A percentile compares a stretch with the other conserved stretches of the same genome.
These are phyloP conservation scores for Epichloe festucae DNA, from an alignment of 2,329 filamentous ascomycete genomes.

Conservation along the genomic window DNA sequence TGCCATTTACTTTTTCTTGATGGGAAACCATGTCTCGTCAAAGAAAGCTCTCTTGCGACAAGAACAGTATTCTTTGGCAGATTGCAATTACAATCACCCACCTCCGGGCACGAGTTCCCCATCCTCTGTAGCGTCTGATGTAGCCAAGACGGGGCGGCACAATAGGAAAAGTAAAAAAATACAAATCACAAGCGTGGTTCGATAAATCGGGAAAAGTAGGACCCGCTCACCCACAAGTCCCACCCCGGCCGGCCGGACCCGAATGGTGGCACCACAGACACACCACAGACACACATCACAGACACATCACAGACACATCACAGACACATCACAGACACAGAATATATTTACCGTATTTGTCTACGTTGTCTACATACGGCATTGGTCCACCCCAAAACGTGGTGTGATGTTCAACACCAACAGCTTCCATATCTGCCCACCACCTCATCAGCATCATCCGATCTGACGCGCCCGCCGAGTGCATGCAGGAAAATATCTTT, in stretches of 20 bases:
- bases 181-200: not conserved
- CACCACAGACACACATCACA: not conserved
- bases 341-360: no score
- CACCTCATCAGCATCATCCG: not conserved
- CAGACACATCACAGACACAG: not conserved
- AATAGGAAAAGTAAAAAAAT: not conserved
- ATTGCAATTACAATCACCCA: no score
- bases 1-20: not conserved
- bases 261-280: slow-evolving; percentile 2
- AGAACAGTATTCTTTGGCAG: no score
- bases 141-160: no score
- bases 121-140: no score
- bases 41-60: no score
- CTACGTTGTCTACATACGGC: no score
- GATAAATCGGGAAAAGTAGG: slow-evolving; percentile 2
- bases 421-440: slow-evolving; percentile 3
- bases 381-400: not conserved
- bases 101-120: no score
- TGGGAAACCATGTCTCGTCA: no score
- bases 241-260: not conserved
- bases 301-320: not conserved
- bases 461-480: no score
- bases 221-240: not conserved
- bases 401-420: slow-evolving; percentile 3
- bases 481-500: not conserved